A percentile compares a stretch with the other conserved stretches of the same genome.
These are phyloP conservation scores for Ophiostoma ulmi DNA, from an alignment of 2,329 filamentous ascomycete genomes.

Conservation along the genomic window DNA sequence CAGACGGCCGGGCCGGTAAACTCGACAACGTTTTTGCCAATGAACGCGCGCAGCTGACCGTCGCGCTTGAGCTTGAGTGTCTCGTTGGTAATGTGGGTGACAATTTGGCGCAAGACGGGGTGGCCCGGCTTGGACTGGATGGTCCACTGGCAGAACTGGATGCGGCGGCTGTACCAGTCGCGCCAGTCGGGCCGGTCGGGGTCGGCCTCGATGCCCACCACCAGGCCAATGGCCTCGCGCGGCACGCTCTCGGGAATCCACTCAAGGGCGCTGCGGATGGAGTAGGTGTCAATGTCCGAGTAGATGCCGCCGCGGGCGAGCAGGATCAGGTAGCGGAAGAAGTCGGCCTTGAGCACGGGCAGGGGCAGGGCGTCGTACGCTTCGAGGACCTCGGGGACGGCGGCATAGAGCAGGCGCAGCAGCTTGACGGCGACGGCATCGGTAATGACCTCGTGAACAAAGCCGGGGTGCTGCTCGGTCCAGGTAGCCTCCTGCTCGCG, in stretches of 20 bases:
- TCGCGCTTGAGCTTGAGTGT: slow-evolving; percentile 67
- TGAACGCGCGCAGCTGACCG: slow-evolving; percentile 56
- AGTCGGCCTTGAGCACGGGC: slow-evolving; percentile 72
- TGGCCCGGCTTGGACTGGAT: slow-evolving; percentile 95
- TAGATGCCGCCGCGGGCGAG: slow-evolving; percentile 64
- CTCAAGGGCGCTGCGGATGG: slow-evolving; percentile 73
- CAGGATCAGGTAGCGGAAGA: slow-evolving; percentile 69
- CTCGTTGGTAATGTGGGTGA: slow-evolving; percentile 77
- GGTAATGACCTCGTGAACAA: slow-evolving; percentile 96
- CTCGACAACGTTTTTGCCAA: slow-evolving; percentile 75
- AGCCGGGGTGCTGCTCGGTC: slow-evolving; percentile 80
- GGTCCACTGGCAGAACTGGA: slow-evolving; percentile 99
- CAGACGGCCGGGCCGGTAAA: slow-evolving; percentile 91
- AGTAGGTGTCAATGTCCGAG: slow-evolving; percentile 85
- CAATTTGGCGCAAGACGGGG: slow-evolving; percentile 81
- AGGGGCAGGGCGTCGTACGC: slow-evolving; percentile 69
- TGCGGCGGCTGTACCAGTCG: slow-evolving; percentile 90
- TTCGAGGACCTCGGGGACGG: slow-evolving; percentile 71
- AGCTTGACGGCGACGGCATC: slow-evolving; percentile 78
- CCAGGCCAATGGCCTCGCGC: slow-evolving; percentile 71
- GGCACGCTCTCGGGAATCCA: slow-evolving; percentile 82
- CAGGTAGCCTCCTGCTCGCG: slow-evolving; percentile 83
- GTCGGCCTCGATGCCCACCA: slow-evolving; percentile 94
- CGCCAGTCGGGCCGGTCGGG: slow-evolving; percentile 89
- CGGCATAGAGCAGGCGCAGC: slow-evolving; percentile 78